Base-by-base conservation (phyloP, 1,284 basidiomycete genomes). In the Coniferiporia weirii region DNA sequence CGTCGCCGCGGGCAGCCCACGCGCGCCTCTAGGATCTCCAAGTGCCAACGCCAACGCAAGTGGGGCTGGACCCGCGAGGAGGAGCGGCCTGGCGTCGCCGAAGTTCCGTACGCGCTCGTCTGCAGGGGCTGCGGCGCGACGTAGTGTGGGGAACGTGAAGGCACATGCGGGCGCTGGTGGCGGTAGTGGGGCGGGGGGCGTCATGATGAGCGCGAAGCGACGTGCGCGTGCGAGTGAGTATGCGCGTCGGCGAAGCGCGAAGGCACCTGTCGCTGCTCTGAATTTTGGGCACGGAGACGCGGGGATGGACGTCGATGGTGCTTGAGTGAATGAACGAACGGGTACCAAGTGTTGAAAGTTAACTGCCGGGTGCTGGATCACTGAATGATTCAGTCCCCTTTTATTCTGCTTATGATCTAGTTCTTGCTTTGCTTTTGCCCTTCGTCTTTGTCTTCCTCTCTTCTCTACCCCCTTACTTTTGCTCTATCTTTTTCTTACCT, bases 151-250 rank as follows among this genome's bases (percentile, higher is more conserved):
- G 13, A 79, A 74, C 52, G 76, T 72, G 55, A 75, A 68, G 66
- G 73, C 68, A 46, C 64, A 8, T 62, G 69, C 10, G 68, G 70
- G 46, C 69, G 69, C 60, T 67, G 66, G 40, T 70, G 70, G 48
- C 70, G 44, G 35, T 3, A 43, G 40, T 9, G 54, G 27, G 27
- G 27, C 54, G 48, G 34, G 20, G 4, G 60, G 32, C 13, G 66
- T 82, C 64, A 57, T 80, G 65, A 75, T 81, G 73, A 83, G 79
- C 56, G 82, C 81, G 66, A 87, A 84, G 79, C 86, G 80, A 72
- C 74, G 79, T 60, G 80, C 78, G 43, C 77, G 85, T 66, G 83
- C 86, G 75, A 89, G 83, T 64, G 86, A 91, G 73, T 83, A 83
- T 66, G 66, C 67, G 36, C 64, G 71, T 17, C 64, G 73, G 52